phyloP scores from a whole-genome alignment of 208 protist species.

The Leishmania arabica region DNA sequence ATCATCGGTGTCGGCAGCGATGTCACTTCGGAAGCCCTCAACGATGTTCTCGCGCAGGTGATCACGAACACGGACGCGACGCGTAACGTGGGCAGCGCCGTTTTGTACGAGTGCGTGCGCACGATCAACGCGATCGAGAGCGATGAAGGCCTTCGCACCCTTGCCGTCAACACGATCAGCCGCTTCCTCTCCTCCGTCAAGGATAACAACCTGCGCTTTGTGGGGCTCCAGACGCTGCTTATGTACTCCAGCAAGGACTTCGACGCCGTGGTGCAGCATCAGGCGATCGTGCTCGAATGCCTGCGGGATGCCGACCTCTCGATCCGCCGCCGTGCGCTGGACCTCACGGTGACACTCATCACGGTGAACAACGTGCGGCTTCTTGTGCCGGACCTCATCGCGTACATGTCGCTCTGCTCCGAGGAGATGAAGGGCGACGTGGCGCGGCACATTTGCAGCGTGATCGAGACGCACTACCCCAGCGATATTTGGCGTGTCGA shows the following conservation, averaged over 20 bases:
- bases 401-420: constrained; percentile 92
- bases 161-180: constrained; percentile 98
- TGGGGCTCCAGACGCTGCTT: constrained; percentile 95
- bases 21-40: constrained; percentile 95
- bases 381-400: constrained; percentile 95
- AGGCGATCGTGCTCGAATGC: constrained; percentile 96
- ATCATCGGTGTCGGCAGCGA: constrained; percentile 94
- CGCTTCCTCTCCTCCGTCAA: constrained; percentile 95
- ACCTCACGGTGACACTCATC: constrained; percentile 97
- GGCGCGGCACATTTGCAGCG: constrained; percentile 89
- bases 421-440: constrained; percentile 95
- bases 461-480: constrained; percentile 94
- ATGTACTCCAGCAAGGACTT: constrained; percentile 90
- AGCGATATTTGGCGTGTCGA: constrained; percentile 97
- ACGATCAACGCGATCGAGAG: constrained; percentile 98
- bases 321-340: constrained; percentile 96
- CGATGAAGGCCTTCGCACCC: constrained; percentile 81
- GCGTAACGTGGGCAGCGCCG: constrained; percentile 97
- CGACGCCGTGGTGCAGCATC: constrained; percentile 90
- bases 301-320: constrained; percentile 96
- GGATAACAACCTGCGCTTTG: constrained; percentile 99
- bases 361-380: constrained; percentile 93
- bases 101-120: constrained; percentile 98
- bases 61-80: constrained; percentile 97
- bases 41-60: constrained; percentile 98